Evolutionary conservation across 2,329 filamentous ascomycete species (phyloP).

Genomic region (Colletotrichum echinochloae): DNA sequence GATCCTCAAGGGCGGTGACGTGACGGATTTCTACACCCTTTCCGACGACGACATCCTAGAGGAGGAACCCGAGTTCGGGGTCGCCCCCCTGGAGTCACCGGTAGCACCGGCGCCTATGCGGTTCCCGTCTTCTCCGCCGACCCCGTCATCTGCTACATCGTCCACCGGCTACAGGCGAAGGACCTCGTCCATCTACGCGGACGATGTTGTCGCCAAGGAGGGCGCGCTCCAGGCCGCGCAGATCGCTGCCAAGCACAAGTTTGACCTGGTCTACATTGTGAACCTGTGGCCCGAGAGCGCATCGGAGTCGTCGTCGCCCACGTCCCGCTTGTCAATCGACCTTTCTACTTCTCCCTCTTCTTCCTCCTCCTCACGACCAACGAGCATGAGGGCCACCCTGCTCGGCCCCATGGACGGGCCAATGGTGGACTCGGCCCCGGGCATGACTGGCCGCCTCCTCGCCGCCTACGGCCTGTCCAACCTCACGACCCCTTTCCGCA

Average conservation of each 20-base stretch:
- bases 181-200: constrained; percentile 30
- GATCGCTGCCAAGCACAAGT: constrained; percentile 67
- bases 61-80: constrained; percentile 50
- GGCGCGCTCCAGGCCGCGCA: constrained; percentile 58
- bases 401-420: constrained; percentile 34
- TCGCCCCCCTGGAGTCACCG: constrained; percentile 1
- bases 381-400: constrained; percentile 33
- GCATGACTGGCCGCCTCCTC: constrained; percentile 62
- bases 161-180: constrained; percentile 26
- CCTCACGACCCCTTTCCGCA: constrained; percentile 64
- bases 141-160: constrained; percentile 30
- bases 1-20: constrained; percentile 46
- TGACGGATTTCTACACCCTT: constrained; percentile 39
- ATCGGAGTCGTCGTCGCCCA: constrained; percentile 31
- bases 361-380: constrained; percentile 28
- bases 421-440: constrained; percentile 40
- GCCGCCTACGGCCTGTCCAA: constrained; percentile 66
- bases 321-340: constrained; percentile 40
- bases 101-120: constrained; percentile 4
- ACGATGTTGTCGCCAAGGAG: constrained; percentile 41
- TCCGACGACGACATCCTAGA: constrained; percentile 71
- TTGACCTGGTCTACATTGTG: constrained; percentile 70
- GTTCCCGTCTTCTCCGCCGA: constrained; percentile 27
- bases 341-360: constrained; percentile 1
- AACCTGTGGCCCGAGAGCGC: constrained; percentile 64